These are phyloP conservation scores for Dendrocalamus latiflorus DNA, from an alignment of 202 grass and related monocot genomes.

Conservation along the genomic window DNA sequence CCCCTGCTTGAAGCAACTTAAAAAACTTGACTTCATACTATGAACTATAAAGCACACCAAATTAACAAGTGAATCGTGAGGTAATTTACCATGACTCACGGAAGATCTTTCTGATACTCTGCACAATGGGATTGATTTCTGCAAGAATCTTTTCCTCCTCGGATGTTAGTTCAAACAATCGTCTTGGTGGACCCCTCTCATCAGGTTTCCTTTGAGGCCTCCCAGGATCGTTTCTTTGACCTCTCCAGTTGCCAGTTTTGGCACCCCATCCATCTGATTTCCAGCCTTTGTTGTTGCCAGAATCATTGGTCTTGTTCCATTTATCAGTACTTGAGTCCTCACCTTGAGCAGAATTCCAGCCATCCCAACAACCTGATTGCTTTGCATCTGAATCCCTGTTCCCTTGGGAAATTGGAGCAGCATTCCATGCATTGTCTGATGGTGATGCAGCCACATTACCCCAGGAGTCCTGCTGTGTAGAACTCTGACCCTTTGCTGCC, in stretches of 20 bases:
- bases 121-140: conserved; percentile 58
- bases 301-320: conserved; percentile 30
- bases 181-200: conserved; percentile 37
- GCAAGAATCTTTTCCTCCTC: conserved; percentile 70
- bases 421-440: conserved; percentile 25
- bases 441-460: conserved; percentile 20
- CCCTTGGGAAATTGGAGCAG: not conserved
- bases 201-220: conserved; percentile 40
- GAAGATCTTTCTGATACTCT: conserved; percentile 60
- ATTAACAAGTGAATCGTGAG: conserved; percentile 17
- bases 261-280: conserved; percentile 55
- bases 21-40: not conserved
- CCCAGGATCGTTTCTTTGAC: conserved; percentile 41
- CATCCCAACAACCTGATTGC: conserved; percentile 33
- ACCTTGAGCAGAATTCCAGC: conserved; percentile 24
- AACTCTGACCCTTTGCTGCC: conserved; percentile 19
- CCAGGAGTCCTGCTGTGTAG: conserved; percentile 28
- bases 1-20: not conserved
- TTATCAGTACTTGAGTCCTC: conserved; percentile 17
- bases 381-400: conserved; percentile 30
- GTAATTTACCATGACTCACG: conserved; percentile 63
- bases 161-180: conserved; percentile 46
- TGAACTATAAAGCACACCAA: not conserved
- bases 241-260: conserved; percentile 36
- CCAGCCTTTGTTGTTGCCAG: conserved; percentile 36